Conservation (phyloP, 495 filamentous ascomycete genomes). For the Neurospora tetrasperma region DNA sequence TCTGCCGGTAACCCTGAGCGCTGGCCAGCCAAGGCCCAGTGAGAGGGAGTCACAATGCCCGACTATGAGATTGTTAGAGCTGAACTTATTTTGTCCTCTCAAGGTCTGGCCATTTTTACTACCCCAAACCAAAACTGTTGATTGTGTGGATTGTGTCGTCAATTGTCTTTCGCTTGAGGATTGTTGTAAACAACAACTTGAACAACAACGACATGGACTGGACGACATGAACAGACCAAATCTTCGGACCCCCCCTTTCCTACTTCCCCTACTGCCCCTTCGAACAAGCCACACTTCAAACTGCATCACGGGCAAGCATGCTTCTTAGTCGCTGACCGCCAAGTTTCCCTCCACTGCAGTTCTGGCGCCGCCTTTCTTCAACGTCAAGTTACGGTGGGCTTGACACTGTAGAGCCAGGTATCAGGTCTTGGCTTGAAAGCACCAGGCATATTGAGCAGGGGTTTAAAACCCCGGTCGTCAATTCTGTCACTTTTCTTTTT, state of each 20-base stretch:
- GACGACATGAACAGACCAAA: background rate
- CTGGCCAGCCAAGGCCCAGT: background rate
- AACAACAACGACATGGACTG: background rate
- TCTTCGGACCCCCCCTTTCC: background rate
- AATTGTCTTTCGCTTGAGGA: background rate
- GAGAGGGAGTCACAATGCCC: background rate
- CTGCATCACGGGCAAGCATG: background rate
- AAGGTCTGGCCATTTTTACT: background rate
- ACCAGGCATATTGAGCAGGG: background rate
- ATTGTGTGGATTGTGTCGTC: background rate
- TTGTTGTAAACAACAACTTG: background rate
- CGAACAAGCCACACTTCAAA: constrained; percentile 1
- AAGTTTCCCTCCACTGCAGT: background rate
- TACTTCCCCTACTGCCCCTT: background rate
- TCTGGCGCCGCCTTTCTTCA: background rate
- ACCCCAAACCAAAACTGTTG: background rate
- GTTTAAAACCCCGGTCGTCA: background rate
- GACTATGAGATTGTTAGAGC: background rate
- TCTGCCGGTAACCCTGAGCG: background rate
- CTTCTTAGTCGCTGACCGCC: background rate
- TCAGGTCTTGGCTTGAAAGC: background rate
- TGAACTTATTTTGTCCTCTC: background rate
- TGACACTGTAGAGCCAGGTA: background rate
- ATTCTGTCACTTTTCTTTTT: constrained; percentile 8
- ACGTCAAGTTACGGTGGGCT: background rate